Percentiles rank a stretch among this genome's conserved stretches.
phyloP scores from a whole-genome alignment of 2,329 filamentous ascomycete genomes.

The Nigrospora oryzae region DNA sequence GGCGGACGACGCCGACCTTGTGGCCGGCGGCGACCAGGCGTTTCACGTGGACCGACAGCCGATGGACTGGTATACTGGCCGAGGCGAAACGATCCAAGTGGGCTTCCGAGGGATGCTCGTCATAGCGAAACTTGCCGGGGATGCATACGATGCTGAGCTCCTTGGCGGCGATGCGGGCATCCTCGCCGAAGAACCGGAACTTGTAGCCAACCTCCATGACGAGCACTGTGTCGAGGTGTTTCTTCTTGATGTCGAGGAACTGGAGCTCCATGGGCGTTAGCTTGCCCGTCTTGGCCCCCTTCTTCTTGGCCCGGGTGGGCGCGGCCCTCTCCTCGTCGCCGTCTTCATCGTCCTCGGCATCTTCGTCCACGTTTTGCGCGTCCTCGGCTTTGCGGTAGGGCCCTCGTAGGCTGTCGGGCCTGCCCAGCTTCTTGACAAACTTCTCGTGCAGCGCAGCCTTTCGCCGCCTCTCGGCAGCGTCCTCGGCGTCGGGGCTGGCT shows the following conservation, averaged over 20 bases:
- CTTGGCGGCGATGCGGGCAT: constrained; percentile 81
- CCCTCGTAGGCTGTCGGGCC: constrained; percentile 64
- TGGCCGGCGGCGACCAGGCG: constrained; percentile 84
- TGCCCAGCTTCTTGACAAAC: constrained; percentile 86
- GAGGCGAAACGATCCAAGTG: constrained; percentile 89
- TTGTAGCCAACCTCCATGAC: constrained; percentile 98
- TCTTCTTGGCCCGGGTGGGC: constrained; percentile 52
- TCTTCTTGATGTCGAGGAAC: constrained; percentile 86
- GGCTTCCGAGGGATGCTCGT: constrained; percentile 88
- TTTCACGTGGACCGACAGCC: constrained; percentile 88
- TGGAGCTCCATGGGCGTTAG: constrained; percentile 93
- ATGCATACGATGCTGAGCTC: constrained; percentile 94
- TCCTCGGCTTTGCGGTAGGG: constrained; percentile 43
- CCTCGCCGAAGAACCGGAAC: constrained; percentile 93
- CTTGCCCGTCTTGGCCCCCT: constrained; percentile 62
- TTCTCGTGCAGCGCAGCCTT: constrained; percentile 70
- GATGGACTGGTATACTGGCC: constrained; percentile 88
- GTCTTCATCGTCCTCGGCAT: constrained; percentile 45
- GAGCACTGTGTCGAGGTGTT: constrained; percentile 81
- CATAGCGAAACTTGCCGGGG: constrained; percentile 87
- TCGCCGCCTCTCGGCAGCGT: constrained; percentile 39
- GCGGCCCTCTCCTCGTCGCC: constrained; percentile 42
- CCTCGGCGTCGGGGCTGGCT: constrained; percentile 36
- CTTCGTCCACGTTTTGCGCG: constrained; percentile 38
- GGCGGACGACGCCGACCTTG: constrained; percentile 91